phyloP scores from a whole-genome alignment of 768 basidiomycete genomes.

The Lentinula sp. region DNA sequence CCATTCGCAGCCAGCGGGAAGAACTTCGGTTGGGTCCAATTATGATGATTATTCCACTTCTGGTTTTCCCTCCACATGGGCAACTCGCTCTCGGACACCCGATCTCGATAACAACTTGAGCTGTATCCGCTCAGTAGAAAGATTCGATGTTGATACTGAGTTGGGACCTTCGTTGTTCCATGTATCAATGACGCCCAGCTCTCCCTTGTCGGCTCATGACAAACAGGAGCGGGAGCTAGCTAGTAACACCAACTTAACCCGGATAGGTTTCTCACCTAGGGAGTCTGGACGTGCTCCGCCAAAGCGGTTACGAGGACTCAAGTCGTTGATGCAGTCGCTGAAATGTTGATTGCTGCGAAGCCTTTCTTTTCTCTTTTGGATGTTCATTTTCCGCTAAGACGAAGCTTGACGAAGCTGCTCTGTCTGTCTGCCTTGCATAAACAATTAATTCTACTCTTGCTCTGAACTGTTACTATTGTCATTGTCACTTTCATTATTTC shows the following conservation, averaged over 20 bases:
- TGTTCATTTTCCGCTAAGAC: no score
- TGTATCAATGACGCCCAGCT: conserved; percentile 42
- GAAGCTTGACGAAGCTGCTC: no score
- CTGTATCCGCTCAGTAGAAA: conserved; percentile 39
- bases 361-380: not conserved
- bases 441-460: not conserved
- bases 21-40: conserved; percentile 47
- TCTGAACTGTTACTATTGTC: conserved; percentile 3
- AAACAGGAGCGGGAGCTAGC: conserved; percentile 37
- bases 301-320: conserved; percentile 41
- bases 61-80: conserved; percentile 44
- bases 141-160: conserved; percentile 29
- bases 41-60: conserved; percentile 74
- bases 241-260: conserved; percentile 62
- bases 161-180: conserved; percentile 41
- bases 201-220: conserved; percentile 16
- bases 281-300: conserved; percentile 29
- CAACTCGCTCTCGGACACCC: conserved; percentile 21
- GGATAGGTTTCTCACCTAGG: conserved; percentile 65
- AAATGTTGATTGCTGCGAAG: conserved; percentile 2
- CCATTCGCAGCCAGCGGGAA: conserved; percentile 29
- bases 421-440: not conserved
- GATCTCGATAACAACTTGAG: conserved; percentile 23
- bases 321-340: conserved; percentile 37
- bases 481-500: conserved; percentile 7